A percentile compares a stretch with the other conserved stretches of the same genome.
phyloP scores from a whole-genome alignment of 1,284 basidiomycete genomes.

The Ustilago lituana region DNA sequence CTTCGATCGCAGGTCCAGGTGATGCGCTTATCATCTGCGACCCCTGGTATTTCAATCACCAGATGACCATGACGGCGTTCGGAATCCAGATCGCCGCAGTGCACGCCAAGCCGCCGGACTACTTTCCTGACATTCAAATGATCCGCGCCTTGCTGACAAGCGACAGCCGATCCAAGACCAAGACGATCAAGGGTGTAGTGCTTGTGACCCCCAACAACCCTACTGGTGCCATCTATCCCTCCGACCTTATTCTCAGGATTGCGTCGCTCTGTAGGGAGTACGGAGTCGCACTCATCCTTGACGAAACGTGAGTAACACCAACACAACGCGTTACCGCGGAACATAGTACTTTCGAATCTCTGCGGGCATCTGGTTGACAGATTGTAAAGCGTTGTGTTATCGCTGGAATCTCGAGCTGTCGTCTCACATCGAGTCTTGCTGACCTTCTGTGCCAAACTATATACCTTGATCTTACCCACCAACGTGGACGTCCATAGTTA shows the following conservation, averaged over 20 bases:
- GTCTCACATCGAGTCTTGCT: background rate
- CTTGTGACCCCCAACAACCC: slow-evolving; percentile 70
- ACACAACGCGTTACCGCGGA: too few relatives aligned
- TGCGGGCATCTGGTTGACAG: too few relatives aligned
- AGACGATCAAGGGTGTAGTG: slow-evolving; percentile 75
- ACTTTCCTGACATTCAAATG: slow-evolving; percentile 74
- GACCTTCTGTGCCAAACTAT: background rate
- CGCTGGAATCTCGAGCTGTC: too few relatives aligned
- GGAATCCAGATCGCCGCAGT: slow-evolving; percentile 73
- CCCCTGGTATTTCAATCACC: slow-evolving; percentile 71
- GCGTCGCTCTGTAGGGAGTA: slow-evolving; percentile 73
- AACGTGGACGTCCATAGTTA: slow-evolving; percentile 72
- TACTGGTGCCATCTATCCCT: slow-evolving; percentile 79
- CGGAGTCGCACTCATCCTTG: slow-evolving; percentile 78
- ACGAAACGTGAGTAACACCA: slow-evolving; percentile 46
- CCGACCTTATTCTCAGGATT: slow-evolving; percentile 75
- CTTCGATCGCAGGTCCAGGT: slow-evolving; percentile 76
- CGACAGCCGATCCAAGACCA: slow-evolving; percentile 69
- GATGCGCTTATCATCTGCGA: slow-evolving; percentile 82
- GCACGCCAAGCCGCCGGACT: slow-evolving; percentile 70
- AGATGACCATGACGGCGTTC: slow-evolving; percentile 73
- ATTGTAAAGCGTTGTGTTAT: too few relatives aligned
- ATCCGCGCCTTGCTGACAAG: slow-evolving; percentile 72
- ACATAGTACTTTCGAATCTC: too few relatives aligned
- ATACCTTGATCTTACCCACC: background rate